phyloP scores from a whole-genome alignment of 441 rosid genomes.

The Gossypium armourianum region DNA sequence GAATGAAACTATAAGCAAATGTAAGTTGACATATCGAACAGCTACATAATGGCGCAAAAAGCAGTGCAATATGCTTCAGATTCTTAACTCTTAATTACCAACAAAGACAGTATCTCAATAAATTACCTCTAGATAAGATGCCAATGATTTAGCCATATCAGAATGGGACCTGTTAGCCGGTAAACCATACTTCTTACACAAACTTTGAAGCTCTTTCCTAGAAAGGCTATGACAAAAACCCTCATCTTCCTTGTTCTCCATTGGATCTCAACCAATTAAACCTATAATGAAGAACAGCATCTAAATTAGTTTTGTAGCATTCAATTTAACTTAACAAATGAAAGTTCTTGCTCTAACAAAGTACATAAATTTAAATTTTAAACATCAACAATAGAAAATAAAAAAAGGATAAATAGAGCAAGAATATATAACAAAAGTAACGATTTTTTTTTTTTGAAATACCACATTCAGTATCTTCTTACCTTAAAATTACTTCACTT shows the following conservation, averaged over 20 bases:
- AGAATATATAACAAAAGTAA: not conserved
- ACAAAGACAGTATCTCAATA: not conserved
- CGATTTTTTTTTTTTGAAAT: not conserved
- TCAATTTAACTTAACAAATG: not conserved
- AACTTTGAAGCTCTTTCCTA: slow-evolving; percentile 61
- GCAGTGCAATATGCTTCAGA: not conserved
- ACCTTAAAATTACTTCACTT: not conserved
- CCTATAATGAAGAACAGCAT: not conserved
- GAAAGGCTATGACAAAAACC: slow-evolving; percentile 37
- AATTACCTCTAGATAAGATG: slow-evolving; percentile 40
- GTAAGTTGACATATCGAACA: not conserved
- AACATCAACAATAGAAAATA: not conserved
- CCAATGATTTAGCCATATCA: slow-evolving; percentile 52
- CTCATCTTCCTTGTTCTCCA: slow-evolving; percentile 39
- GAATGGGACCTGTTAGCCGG: slow-evolving; percentile 56
- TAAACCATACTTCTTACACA: slow-evolving; percentile 55
- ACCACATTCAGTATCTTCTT: not conserved
- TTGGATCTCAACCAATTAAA: slow-evolving; percentile 26
- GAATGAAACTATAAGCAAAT: not conserved
- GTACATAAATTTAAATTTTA: not conserved
- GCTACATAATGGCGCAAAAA: not conserved
- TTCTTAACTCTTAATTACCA: not conserved
- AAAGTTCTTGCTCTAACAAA: not conserved
- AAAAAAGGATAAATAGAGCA: not conserved
- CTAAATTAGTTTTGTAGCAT: not conserved